phyloP scores from a whole-genome alignment of 2,329 filamentous ascomycete genomes.

The Talaromyces islandicus region DNA sequence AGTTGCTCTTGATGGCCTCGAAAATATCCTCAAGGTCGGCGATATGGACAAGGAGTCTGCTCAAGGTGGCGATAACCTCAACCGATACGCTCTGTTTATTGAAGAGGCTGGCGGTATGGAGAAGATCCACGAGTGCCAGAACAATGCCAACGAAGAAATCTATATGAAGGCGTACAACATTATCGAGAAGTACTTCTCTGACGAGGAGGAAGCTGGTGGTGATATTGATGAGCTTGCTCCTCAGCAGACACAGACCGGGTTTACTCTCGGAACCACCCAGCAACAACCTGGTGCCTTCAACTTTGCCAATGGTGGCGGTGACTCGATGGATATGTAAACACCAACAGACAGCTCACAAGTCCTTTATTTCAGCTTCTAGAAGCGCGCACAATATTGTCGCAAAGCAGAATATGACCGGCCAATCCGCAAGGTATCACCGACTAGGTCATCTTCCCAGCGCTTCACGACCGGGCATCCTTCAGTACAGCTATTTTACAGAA shows the following conservation, averaged over 20 bases:
- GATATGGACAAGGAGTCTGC: conserved; percentile 93
- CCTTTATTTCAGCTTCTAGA: not conserved
- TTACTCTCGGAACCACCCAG: conserved; percentile 57
- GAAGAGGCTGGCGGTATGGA: conserved; percentile 99
- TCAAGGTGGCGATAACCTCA: conserved; percentile 57
- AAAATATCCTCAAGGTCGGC: conserved; percentile 99
- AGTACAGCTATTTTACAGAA: not conserved
- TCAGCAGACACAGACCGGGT: conserved; percentile 68
- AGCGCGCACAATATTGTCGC: not conserved
- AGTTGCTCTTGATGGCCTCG: conserved; percentile 91
- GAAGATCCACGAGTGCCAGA: conserved; percentile 99
- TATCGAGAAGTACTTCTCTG: conserved; percentile 99
- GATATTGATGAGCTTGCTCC: conserved; percentile 79
- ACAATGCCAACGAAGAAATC: conserved; percentile 99
- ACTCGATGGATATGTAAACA: conserved; percentile 68
- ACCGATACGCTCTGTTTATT: conserved; percentile 95
- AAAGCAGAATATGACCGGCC: not conserved
- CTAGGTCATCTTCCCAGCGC: not conserved
- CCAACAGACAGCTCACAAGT: not conserved
- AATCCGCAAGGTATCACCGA: not conserved
- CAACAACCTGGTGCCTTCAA: conserved; percentile 77
- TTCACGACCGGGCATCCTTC: not conserved
- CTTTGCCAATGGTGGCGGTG: conserved; percentile 70
- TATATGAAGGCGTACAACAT: conserved; percentile 99
- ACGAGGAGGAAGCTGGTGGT: conserved; percentile 75